Evolutionary conservation across 495 filamentous ascomycete species (phyloP), one percentile per base, ranked within the genome.

Genomic region (Penicillium cosmopolitanum): DNA sequence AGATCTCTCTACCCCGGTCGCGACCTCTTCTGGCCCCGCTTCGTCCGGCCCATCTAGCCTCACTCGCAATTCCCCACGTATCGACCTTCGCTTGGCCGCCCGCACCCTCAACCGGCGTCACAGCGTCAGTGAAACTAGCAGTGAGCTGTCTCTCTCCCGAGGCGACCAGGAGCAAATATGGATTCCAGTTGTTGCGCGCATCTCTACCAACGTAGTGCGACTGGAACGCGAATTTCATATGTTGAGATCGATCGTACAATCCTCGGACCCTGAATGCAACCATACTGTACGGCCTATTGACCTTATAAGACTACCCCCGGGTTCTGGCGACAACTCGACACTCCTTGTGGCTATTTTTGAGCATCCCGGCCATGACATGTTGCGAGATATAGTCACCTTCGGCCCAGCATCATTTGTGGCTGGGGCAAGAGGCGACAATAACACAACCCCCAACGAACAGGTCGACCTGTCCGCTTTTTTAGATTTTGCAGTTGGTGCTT

Each of bases 221-320:
- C 82, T 96, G 50, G 93, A 97, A 74, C 83, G 92, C 51, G 87
- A 92, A 66, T 96, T 87, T 68, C 89, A 95, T 62, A 88, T 94
- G 64, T 80, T 84, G 56, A 89, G 87, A 72, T 84, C 80, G 44
- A 76, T 96, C 42, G 81, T 89, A 47, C 76, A 86, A 55, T 84
- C 85, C 8, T 85, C 86, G 6, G 92, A 95, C 63, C 88, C 89
- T 1, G 82, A 89, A 13, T 88, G 84, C 60, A 79, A 83, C 56
- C 89, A 93, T 66, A 92, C 92, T 46, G 80, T 89, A 47, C 84
- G 84, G 52, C 91, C 91, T 2, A 75, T 97, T 34, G 88, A 94
- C 43, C 78, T 94, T 36, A 73, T 89, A 19, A 80, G 86, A 12
- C 73, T 97, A 12, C 83, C 83, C 10, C 77, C 82, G 8, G 81